Evolutionary conservation across 2,329 filamentous ascomycete genomes (phyloP).

Genomic region (Ilyonectria mors-panacis): DNA sequence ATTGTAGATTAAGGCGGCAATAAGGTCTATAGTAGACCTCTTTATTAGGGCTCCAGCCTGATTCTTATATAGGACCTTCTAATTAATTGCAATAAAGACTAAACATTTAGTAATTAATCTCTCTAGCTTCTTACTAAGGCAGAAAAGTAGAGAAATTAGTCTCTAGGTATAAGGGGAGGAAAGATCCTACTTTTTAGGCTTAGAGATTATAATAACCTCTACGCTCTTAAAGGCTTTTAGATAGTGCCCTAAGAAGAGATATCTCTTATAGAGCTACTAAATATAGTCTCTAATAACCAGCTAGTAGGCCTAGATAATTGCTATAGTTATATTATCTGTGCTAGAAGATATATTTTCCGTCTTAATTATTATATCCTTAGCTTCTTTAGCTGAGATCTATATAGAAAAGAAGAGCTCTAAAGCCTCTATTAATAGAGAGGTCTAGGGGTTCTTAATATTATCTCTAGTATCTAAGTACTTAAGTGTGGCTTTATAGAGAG

Average conservation of each 20-base stretch:
- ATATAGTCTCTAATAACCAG: conserved; percentile 24
- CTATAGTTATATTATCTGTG: neutral
- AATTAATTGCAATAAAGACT: conserved; percentile 35
- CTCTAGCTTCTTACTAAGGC: conserved; percentile 47
- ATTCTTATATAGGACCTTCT: conserved; percentile 37
- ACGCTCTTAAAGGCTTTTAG: conserved; percentile 39
- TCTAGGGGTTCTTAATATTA: neutral
- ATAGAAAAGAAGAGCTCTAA: neutral
- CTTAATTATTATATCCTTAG: neutral
- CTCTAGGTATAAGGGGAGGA: conserved; percentile 36
- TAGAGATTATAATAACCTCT: conserved; percentile 45
- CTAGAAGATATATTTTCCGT: conserved; percentile 41
- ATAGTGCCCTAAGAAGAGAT: conserved; percentile 37
- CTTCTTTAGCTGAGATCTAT: neutral
- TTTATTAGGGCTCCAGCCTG: conserved; percentile 44
- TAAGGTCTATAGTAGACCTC: conserved; percentile 27
- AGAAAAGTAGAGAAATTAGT: conserved; percentile 46
- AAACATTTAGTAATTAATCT: conserved; percentile 42
- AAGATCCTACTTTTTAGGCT: conserved; percentile 41
- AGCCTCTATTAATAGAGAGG: neutral
- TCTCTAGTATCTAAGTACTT: neutral
- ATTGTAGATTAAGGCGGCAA: conserved; percentile 34
- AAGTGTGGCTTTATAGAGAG: neutral
- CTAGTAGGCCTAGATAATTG: conserved; percentile 1
- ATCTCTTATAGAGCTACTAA: conserved; percentile 33